A percentile compares a stretch with the other conserved stretches of the same genome.
phyloP scores from a whole-genome alignment of 2,329 filamentous ascomycete genomes.

The Aspergillus persii region DNA sequence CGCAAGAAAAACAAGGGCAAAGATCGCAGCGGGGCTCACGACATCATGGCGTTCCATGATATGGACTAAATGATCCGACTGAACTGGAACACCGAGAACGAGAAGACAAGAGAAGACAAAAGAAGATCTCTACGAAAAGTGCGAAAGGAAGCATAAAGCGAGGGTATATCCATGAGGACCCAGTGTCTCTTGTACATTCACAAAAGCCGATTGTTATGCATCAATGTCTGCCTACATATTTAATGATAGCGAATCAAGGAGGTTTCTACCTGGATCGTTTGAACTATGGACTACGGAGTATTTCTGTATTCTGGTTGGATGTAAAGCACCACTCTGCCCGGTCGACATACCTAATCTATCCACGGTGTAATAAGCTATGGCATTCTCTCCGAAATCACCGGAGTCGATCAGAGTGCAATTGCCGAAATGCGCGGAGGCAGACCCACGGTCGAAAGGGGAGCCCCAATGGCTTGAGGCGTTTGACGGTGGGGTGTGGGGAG shows the following conservation, averaged over 20 bases:
- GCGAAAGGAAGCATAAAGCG: neutral
- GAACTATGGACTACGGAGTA: too few species aligned
- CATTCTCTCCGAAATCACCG: neutral
- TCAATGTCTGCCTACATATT: neutral
- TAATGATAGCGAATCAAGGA: neutral
- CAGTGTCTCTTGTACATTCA: neutral
- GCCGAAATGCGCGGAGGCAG: conserved; percentile 9
- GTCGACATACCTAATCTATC: too few species aligned
- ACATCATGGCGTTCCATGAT: conserved; percentile 45
- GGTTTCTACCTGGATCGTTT: neutral
- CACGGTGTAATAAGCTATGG: too few species aligned
- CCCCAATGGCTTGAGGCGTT: conserved; percentile 16
- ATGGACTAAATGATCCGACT: conserved; percentile 37
- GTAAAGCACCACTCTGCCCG: too few species aligned
- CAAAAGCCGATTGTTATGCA: neutral
- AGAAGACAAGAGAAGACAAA: too few species aligned
- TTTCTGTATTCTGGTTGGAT: too few species aligned
- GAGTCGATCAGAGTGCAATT: conserved; percentile 8
- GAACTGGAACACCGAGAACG: too few species aligned
- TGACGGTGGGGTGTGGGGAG: conserved; percentile 21
- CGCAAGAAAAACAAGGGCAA: conserved; percentile 47
- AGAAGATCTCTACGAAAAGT: neutral
- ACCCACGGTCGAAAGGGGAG: conserved; percentile 19
- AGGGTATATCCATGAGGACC: neutral
- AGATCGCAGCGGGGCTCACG: conserved; percentile 35